These are phyloP conservation scores for Phoma sp. DNA, from an alignment of 2,329 filamentous ascomycete genomes.

Conservation along the genomic window DNA sequence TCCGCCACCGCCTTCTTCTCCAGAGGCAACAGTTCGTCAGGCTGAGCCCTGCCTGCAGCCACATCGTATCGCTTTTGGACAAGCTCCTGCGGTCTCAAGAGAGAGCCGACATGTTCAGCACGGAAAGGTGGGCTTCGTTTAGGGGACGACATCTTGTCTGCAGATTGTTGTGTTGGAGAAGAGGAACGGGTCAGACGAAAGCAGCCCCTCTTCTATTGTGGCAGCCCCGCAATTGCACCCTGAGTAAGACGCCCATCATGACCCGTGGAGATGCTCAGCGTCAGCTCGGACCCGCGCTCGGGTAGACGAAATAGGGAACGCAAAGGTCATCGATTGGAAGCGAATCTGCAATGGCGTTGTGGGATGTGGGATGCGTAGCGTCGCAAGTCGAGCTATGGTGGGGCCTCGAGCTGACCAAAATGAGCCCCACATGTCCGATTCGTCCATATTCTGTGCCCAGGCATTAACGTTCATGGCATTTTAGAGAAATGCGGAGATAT, in stretches of 20 bases:
- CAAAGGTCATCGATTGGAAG: constrained; percentile 29
- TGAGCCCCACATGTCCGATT: constrained; percentile 9
- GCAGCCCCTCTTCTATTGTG: constrained; percentile 30
- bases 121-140: constrained; percentile 65
- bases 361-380: constrained; percentile 28
- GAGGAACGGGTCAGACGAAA: constrained; percentile 8
- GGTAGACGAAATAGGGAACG: constrained; percentile 12
- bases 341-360: constrained; percentile 14
- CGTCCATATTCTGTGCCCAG: background rate
- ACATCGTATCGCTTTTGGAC: constrained; percentile 63
- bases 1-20: constrained; percentile 71
- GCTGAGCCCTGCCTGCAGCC: constrained; percentile 56
- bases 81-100: constrained; percentile 69
- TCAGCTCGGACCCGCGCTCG: constrained; percentile 15
- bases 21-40: constrained; percentile 57
- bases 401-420: constrained; percentile 17
- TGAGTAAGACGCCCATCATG: constrained; percentile 19
- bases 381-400: constrained; percentile 25
- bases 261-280: constrained; percentile 17
- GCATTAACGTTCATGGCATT: background rate
- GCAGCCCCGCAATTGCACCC: constrained; percentile 32
- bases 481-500: background rate
- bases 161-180: constrained; percentile 7
- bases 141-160: constrained; percentile 44
- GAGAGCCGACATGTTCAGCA: constrained; percentile 74